A percentile compares a stretch with the other conserved stretches of the same genome.
Evolutionary conservation across 768 basidiomycete species (phyloP).

Genomic region (Melanogaster broomeanus): DNA sequence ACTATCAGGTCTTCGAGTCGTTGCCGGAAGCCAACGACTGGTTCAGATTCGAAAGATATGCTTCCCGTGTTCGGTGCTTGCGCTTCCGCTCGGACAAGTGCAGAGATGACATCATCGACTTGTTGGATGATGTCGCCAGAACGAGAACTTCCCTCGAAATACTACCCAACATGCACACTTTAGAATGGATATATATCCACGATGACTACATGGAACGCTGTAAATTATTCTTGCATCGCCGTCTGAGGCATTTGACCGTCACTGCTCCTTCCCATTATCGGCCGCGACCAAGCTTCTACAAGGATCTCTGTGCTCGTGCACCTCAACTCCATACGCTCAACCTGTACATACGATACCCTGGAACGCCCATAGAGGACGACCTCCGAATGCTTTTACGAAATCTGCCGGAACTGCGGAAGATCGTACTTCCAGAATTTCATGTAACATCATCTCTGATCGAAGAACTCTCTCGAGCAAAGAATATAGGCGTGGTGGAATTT

Average conservation of each 20-base stretch:
- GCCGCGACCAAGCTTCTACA: constrained; percentile 24
- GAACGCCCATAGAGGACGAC: constrained; percentile 41
- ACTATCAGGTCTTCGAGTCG: constrained; percentile 41
- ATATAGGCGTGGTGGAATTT: constrained; percentile 53
- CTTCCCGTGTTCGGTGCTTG: constrained; percentile 47
- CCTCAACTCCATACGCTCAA: constrained; percentile 50
- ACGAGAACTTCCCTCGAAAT: constrained; percentile 54
- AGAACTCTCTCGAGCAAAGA: constrained; percentile 42
- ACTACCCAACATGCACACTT: constrained; percentile 53
- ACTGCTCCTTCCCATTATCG: constrained; percentile 24
- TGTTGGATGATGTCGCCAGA: constrained; percentile 54
- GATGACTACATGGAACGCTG: constrained; percentile 34
- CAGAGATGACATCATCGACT: constrained; percentile 11
- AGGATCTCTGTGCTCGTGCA: constrained; percentile 49
- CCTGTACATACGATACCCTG: constrained; percentile 44
- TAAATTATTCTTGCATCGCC: constrained; percentile 60
- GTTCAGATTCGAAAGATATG: constrained; percentile 56
- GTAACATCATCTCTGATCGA: constrained; percentile 50
- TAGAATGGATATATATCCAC: constrained; percentile 46
- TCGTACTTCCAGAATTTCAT: constrained; percentile 54
- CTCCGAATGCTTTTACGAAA: constrained; percentile 40
- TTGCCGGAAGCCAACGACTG: constrained; percentile 51
- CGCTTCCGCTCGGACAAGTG: constrained; percentile 15
- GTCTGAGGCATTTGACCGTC: constrained; percentile 42
- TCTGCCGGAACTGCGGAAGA: constrained; percentile 45